phyloP scores from a whole-genome alignment of 2,329 filamentous ascomycete genomes.

The Nemania diffusa region DNA sequence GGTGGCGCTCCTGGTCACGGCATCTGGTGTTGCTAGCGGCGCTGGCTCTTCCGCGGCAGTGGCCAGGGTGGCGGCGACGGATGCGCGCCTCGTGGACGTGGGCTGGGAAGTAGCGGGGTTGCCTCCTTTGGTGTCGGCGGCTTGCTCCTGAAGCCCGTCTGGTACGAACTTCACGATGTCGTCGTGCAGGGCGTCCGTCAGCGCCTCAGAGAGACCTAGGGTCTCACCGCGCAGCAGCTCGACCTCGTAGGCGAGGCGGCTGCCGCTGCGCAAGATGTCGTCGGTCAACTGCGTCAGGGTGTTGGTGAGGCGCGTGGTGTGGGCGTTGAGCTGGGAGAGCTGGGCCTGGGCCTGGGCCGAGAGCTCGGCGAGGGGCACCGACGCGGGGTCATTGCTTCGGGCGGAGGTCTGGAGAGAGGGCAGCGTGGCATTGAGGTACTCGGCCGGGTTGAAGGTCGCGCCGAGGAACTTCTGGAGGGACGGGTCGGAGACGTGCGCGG shows the following conservation, averaged over 20 bases:
- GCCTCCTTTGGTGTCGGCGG: slow-evolving; percentile 31
- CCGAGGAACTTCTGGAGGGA: slow-evolving; percentile 79
- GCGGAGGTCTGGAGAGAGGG: slow-evolving; percentile 67
- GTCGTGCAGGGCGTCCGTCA: slow-evolving; percentile 76
- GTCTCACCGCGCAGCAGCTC: slow-evolving; percentile 92
- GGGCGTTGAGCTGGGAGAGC: slow-evolving; percentile 87
- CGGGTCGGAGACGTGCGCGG: slow-evolving; percentile 75
- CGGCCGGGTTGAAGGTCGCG: slow-evolving; percentile 81
- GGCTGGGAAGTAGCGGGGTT: slow-evolving; percentile 25
- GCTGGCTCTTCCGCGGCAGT: slow-evolving; percentile 25
- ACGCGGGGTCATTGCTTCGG: slow-evolving; percentile 41
- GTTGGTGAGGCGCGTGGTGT: slow-evolving; percentile 83
- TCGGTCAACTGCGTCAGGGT: slow-evolving; percentile 91
- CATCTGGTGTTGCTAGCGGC: slow-evolving; percentile 8
- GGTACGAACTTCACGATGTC: slow-evolving; percentile 81
- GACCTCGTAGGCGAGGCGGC: slow-evolving; percentile 91
- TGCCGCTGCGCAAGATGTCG: slow-evolving; percentile 90
- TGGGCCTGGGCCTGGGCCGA: slow-evolving; percentile 84
- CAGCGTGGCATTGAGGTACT: slow-evolving; percentile 84
- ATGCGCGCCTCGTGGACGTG: slow-evolving; percentile 38
- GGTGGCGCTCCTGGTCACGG: slow-evolving; percentile 35
- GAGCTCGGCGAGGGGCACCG: slow-evolving; percentile 76
- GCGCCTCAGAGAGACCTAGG: slow-evolving; percentile 78
- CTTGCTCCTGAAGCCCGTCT: slow-evolving; percentile 54
- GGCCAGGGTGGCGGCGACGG: slow-evolving; percentile 35